Base-by-base conservation (phyloP, 2,329 filamentous ascomycete species). In the Claviceps fusiformis region DNA sequence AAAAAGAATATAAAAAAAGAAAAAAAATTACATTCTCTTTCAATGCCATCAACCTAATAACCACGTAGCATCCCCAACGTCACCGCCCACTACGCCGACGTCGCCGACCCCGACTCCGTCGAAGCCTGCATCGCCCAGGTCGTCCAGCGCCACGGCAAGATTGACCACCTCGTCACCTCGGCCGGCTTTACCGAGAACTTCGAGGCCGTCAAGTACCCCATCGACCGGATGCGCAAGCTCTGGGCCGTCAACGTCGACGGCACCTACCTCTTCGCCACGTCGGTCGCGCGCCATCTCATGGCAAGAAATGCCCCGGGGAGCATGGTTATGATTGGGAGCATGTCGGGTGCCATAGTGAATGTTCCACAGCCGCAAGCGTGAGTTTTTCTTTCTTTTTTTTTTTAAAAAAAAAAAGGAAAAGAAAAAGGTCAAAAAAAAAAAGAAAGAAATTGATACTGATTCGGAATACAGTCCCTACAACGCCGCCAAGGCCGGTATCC, bases 151-250 rank as follows among this genome's bases (percentile, higher is more conserved):
- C 91, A 95, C 68, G 85, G 85, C 70, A 86, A 87, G 70, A 89
- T 96, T 62, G 90, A 95, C 72, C 85, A 89, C 71, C 80, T 97
- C 31, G 91, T 97, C 63, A 96, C 92, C 31, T 95, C 89, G n/a
- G 92, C 92, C 52, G 92, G 92, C 49, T 95, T 97, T 74, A 93
- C 89, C 15, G 92, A 96, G 75, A 96, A 96, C 75, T 95, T 90
- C 66, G 86, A 95, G 64, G 92, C 92, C 50, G 86, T 91, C 64
- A 83, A 85, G 62, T 97, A 97, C 73, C 91, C 91, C 0, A 82
- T 91, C 62, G 89, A 95, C 62, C 86, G 91, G 61, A 85, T 96
- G 71, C 83, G 91, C 71, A 95, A 95, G 76, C 82, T 97, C 17
- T 96, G 89, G 89, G 84, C 83, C 52, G 92, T 96, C 67, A 95